Evolutionary conservation across 169 alveolate genomes (phyloP).

Genomic region (Eimeria mitis): DNA sequence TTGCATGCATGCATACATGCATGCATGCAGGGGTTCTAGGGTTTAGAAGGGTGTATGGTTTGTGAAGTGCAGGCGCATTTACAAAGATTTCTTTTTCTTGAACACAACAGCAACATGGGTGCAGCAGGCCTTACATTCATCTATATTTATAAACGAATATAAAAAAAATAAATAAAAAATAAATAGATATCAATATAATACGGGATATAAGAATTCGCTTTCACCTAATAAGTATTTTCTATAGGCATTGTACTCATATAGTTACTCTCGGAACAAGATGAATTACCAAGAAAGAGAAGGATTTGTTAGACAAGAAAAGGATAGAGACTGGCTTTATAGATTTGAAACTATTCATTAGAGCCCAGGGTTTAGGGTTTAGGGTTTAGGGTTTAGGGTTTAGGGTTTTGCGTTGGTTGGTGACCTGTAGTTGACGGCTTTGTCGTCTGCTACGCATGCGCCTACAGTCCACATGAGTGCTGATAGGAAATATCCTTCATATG

Average conservation of each 20-base stretch:
- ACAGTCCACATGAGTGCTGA: slow-evolving; percentile 98
- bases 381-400: neutral
- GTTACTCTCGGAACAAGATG: neutral
- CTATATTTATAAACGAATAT: too few species aligned
- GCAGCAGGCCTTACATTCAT: neutral
- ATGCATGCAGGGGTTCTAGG: neutral
- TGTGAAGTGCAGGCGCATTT: neutral
- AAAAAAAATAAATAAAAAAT: too few species aligned
- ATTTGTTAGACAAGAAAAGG: neutral
- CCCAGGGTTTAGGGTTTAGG: neutral
- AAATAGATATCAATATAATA: too few species aligned
- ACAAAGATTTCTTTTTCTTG: neutral
- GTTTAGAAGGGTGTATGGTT: neutral
- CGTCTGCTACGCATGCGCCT: slow-evolving; percentile 96
- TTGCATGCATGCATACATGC: neutral
- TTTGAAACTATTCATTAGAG: too few species aligned
- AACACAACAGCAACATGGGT: neutral
- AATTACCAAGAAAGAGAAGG: neutral
- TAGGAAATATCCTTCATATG: slow-evolving; percentile 96
- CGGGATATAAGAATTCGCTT: too few species aligned
- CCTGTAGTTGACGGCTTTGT: slow-evolving; percentile 89
- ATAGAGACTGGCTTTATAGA: neutral
- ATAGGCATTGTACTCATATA: too few species aligned
- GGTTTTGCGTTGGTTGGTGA: neutral
- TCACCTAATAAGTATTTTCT: too few species aligned